These are phyloP conservation scores for Apium graveolens DNA, from an alignment of 129 eudicot genomes.

Conservation along the genomic window DNA sequence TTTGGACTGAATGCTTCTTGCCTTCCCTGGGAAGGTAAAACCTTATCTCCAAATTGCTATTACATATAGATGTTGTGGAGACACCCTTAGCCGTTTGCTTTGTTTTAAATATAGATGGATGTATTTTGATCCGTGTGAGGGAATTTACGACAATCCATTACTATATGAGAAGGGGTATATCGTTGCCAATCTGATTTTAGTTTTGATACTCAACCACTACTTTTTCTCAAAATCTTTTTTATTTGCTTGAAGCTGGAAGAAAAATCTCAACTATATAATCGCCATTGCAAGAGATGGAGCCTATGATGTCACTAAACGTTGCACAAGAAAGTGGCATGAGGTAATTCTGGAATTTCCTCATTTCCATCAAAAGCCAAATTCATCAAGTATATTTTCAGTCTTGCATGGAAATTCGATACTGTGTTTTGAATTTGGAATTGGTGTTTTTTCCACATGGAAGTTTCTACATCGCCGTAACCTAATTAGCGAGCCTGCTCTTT, in stretches of 20 bases:
- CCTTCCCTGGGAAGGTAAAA: conserved; percentile 62
- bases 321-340: conserved; percentile 97
- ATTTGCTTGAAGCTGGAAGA: conserved; percentile 59
- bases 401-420: neutral
- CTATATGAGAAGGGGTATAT: conserved; percentile 90
- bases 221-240: neutral
- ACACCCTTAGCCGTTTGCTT: conserved; percentile 5
- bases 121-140: conserved; percentile 99
- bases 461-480: conserved; percentile 66
- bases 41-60: conserved; percentile 8
- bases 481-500: conserved; percentile 52
- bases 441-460: conserved; percentile 29
- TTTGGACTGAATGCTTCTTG: conserved; percentile 97
- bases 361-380: neutral
- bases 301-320: conserved; percentile 89
- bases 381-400: neutral
- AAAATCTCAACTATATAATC: conserved; percentile 64
- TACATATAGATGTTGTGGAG: neutral
- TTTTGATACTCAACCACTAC: neutral
- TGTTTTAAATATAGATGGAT: conserved; percentile 64
- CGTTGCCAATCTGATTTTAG: neutral
- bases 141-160: conserved; percentile 82
- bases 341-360: conserved; percentile 18
- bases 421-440: conserved; percentile 16
- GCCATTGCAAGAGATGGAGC: conserved; percentile 87